These are phyloP conservation scores for Paramecium sexaurelia DNA, from an alignment of 73 alveolate species.

Conservation along the genomic window DNA sequence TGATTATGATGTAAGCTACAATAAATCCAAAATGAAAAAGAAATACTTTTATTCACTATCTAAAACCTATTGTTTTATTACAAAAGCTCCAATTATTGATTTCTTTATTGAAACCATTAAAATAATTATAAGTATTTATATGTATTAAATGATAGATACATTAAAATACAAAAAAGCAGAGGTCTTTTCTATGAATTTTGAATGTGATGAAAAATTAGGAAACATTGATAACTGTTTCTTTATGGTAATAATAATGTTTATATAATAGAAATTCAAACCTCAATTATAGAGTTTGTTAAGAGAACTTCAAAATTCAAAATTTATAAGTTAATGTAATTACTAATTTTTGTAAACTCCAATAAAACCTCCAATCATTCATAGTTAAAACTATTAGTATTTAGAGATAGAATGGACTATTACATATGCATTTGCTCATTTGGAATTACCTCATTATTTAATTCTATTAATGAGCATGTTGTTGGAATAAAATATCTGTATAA, in stretches of 20 bases:
- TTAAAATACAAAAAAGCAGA: conserved; percentile 54
- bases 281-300: background rate
- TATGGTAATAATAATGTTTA: background rate
- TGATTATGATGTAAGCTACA: background rate
- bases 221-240: conserved; percentile 18
- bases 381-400: background rate
- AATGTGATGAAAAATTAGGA: background rate
- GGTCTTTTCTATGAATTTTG: background rate
- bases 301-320: background rate
- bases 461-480: background rate
- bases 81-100: conserved; percentile 41
- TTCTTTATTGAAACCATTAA: background rate
- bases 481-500: conserved; percentile 27
- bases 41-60: conserved; percentile 24
- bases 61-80: conserved; percentile 45
- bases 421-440: background rate
- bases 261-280: conserved; percentile 4
- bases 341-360: conserved; percentile 15
- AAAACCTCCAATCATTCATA: background rate
- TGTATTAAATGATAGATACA: background rate
- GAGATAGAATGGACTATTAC: conserved; percentile 37
- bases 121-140: background rate
- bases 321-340: background rate
- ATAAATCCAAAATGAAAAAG: background rate
- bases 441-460: background rate